Conservation (phyloP, 495 filamentous ascomycete species). For the Aspergillus affinis region DNA sequence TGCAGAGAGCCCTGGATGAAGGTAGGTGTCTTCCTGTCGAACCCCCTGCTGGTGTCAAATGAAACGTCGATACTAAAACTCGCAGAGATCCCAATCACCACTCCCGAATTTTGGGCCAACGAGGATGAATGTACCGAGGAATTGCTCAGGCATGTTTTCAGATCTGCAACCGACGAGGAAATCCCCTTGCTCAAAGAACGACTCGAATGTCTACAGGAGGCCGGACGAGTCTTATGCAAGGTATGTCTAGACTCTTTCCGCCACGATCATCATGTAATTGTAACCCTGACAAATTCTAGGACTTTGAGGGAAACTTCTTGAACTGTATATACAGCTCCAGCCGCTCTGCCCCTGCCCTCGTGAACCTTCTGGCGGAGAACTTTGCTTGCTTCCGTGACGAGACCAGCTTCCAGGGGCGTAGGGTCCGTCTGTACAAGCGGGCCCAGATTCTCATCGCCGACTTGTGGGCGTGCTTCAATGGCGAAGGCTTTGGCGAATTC, state of each 20-base stretch:
- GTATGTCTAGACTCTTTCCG: slow-evolving; percentile 43
- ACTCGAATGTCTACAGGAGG: slow-evolving; percentile 77
- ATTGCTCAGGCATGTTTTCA: slow-evolving; percentile 72
- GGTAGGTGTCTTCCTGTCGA: slow-evolving; percentile 44
- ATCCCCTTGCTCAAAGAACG: slow-evolving; percentile 83
- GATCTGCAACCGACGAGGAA: slow-evolving; percentile 80
- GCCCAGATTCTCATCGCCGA: slow-evolving; percentile 96
- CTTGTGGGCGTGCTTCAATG: slow-evolving; percentile 91
- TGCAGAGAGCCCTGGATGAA: slow-evolving; percentile 89
- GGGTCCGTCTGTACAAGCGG: slow-evolving; percentile 82
- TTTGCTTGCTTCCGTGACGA: slow-evolving; percentile 89
- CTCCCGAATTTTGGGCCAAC: slow-evolving; percentile 81
- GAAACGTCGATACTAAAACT: slow-evolving; percentile 8
- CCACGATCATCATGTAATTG: background rate
- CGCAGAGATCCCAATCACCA: slow-evolving; percentile 84
- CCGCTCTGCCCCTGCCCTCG: slow-evolving; percentile 76
- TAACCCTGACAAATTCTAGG: slow-evolving; percentile 45
- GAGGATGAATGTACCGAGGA: slow-evolving; percentile 75
- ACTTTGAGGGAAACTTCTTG: slow-evolving; percentile 72
- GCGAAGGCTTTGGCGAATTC: slow-evolving; percentile 77
- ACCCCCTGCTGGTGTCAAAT: slow-evolving; percentile 6
- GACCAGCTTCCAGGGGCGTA: slow-evolving; percentile 65
- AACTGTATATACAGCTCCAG: slow-evolving; percentile 75
- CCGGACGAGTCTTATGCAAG: slow-evolving; percentile 78
- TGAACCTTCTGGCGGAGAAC: slow-evolving; percentile 75